A percentile compares a stretch with the other conserved stretches of the same genome.
Conservation (phyloP, 1,284 basidiomycete genomes). For the Amylostereum areolatum region DNA sequence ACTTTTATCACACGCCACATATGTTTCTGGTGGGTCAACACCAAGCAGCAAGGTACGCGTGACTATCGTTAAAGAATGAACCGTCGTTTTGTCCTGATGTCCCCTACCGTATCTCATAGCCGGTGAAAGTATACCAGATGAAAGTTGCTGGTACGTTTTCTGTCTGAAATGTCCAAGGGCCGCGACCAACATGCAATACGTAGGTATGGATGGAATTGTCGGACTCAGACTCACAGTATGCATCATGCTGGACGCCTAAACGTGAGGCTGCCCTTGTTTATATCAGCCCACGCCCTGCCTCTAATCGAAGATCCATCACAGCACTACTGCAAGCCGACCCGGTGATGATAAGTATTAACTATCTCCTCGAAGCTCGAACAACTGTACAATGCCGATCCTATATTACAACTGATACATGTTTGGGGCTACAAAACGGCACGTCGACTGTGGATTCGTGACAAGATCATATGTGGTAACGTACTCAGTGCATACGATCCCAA, state of each 20-base stretch:
- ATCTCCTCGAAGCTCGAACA: constrained; percentile 11
- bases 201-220: constrained; percentile 26
- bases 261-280: constrained; percentile 13
- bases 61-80: too few species aligned
- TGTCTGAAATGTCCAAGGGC: too few species aligned
- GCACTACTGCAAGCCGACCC: constrained; percentile 24
- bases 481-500: constrained; percentile 43
- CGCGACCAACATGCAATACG: too few species aligned
- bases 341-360: too few species aligned
- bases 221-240: constrained; percentile 21
- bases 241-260: constrained; percentile 21
- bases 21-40: constrained; percentile 20
- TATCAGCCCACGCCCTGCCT: not conserved
- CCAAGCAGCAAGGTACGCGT: constrained; percentile 15
- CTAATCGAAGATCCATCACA: constrained; percentile 6
- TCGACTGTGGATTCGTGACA: too few species aligned
- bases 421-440: too few species aligned
- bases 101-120: too few species aligned
- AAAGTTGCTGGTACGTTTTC: constrained; percentile 22
- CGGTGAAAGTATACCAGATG: not conserved
- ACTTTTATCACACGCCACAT: constrained; percentile 16
- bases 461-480: too few species aligned
- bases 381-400: not conserved
- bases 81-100: too few species aligned
- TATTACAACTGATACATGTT: not conserved